Evolutionary conservation across 2,329 filamentous ascomycete species (phyloP).

Genomic region (Xylaria arbuscula): DNA sequence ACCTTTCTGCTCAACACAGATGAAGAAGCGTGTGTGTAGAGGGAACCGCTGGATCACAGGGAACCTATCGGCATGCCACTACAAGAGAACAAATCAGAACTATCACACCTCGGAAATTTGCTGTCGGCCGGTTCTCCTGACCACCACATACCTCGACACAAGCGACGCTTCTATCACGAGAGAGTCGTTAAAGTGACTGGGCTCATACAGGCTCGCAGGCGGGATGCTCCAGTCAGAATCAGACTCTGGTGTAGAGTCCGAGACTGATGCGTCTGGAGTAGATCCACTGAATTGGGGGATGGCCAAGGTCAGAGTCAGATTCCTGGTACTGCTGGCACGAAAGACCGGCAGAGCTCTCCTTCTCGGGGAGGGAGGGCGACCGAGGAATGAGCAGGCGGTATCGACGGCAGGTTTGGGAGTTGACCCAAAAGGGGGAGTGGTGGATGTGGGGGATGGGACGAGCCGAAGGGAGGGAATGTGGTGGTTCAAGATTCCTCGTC

Average conservation of each 20-base stretch:
- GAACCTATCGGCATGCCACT: conserved; percentile 58
- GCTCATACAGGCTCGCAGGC: conserved; percentile 51
- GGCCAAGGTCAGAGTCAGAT: conserved; percentile 49
- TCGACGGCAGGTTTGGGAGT: conserved; percentile 30
- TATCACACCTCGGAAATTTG: conserved; percentile 15
- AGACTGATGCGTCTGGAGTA: conserved; percentile 49
- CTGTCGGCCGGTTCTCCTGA: conserved; percentile 1
- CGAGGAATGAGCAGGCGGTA: conserved; percentile 47
- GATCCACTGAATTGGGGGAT: conserved; percentile 49
- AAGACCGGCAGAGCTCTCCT: conserved; percentile 44
- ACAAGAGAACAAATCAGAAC: conserved; percentile 47
- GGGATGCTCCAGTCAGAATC: conserved; percentile 51
- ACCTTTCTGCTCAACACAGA: conserved; percentile 53
- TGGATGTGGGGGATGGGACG: conserved; percentile 33
- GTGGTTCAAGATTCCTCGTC: conserved; percentile 47
- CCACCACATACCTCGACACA: conserved; percentile 51
- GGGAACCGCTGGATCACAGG: conserved; percentile 51
- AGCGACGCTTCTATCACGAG: conserved; percentile 49
- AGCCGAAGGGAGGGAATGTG: conserved; percentile 46
- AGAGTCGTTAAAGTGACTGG: conserved; percentile 45
- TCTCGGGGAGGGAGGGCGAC: conserved; percentile 42
- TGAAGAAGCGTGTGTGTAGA: conserved; percentile 59
- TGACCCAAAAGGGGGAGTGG: conserved; percentile 35
- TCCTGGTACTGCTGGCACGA: conserved; percentile 49
- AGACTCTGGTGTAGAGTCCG: conserved; percentile 51